Conservation (phyloP, 139 green algal species). For the Chlorella ohadii region DNA sequence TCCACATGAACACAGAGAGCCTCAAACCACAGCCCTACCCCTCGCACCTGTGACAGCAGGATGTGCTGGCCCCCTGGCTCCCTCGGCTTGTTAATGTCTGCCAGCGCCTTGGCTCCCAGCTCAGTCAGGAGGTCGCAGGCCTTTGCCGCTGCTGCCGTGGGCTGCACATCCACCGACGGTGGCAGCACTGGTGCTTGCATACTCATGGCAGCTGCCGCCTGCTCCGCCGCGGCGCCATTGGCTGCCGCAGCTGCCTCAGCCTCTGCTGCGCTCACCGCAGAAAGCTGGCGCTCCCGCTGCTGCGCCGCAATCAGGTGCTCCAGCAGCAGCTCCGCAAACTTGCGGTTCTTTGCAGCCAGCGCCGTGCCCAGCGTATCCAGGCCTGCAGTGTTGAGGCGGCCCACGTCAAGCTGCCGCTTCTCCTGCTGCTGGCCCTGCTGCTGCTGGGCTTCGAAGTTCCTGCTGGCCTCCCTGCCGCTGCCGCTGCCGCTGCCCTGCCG, state of each 20-base stretch:
- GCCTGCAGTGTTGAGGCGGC: background rate
- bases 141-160: background rate
- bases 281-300: background rate
- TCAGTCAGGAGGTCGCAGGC: constrained; percentile 6
- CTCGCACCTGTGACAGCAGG: background rate
- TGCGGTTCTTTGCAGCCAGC: background rate
- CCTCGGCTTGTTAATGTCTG: background rate
- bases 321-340: constrained; percentile 19
- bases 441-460: background rate
- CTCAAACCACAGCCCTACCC: background rate
- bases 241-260: background rate
- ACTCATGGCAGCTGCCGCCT: background rate
- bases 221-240: background rate
- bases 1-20: too few relatives aligned
- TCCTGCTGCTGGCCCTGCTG: background rate
- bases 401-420: constrained; percentile 9
- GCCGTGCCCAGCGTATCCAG: constrained; percentile 12
- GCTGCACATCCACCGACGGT: background rate
- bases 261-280: background rate
- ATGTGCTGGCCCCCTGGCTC: background rate
- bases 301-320: background rate
- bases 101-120: background rate
- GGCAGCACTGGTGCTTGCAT: background rate
- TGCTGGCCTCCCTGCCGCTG: background rate
- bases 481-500: background rate